These are phyloP conservation scores for Lachancea mirantina DNA, from an alignment of 805 yeast species.

Conservation along the genomic window DNA sequence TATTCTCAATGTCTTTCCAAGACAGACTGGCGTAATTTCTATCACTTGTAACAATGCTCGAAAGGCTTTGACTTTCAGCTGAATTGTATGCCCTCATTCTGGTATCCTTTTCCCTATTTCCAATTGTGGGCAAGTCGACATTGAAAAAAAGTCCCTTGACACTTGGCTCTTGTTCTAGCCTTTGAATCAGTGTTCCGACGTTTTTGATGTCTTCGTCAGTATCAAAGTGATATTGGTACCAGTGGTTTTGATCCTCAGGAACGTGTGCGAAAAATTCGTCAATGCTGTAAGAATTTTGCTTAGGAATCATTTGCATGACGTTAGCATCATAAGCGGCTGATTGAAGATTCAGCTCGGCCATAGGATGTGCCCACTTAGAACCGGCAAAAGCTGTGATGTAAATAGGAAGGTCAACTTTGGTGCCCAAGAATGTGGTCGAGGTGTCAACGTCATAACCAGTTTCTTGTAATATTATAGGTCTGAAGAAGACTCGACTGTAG, in stretches of 20 bases:
- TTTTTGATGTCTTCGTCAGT: constrained; percentile 31
- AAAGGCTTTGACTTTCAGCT: constrained; percentile 12
- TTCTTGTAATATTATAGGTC: constrained; percentile 38
- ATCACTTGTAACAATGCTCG: constrained; percentile 9
- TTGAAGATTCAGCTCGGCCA: constrained; percentile 31
- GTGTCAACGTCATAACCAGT: constrained; percentile 32
- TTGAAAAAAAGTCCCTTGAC: constrained; percentile 46
- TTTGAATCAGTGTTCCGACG: constrained; percentile 27
- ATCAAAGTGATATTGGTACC: constrained; percentile 45
- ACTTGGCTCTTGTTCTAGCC: constrained; percentile 34
- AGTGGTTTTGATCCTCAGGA: constrained; percentile 33
- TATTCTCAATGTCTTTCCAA: constrained; percentile 32
- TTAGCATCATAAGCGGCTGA: constrained; percentile 25
- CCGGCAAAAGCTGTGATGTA: constrained; percentile 45
- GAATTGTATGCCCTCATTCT: constrained; percentile 24
- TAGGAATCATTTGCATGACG: constrained; percentile 43
- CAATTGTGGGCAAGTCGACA: constrained; percentile 49
- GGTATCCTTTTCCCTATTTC: constrained; percentile 46
- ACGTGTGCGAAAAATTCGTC: constrained; percentile 37
- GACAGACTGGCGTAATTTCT: constrained; percentile 16
- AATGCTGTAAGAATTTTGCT: constrained; percentile 35
- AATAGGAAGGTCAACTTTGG: constrained; percentile 39
- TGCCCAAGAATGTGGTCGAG: constrained; percentile 43
- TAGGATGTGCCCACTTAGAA: constrained; percentile 37
- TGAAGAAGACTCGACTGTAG: constrained; percentile 37